Percentiles rank a stretch among this genome's conserved stretches.
These are phyloP conservation scores for Barnettozyma botsteinii DNA, from an alignment of 805 yeast species.

Conservation along the genomic window DNA sequence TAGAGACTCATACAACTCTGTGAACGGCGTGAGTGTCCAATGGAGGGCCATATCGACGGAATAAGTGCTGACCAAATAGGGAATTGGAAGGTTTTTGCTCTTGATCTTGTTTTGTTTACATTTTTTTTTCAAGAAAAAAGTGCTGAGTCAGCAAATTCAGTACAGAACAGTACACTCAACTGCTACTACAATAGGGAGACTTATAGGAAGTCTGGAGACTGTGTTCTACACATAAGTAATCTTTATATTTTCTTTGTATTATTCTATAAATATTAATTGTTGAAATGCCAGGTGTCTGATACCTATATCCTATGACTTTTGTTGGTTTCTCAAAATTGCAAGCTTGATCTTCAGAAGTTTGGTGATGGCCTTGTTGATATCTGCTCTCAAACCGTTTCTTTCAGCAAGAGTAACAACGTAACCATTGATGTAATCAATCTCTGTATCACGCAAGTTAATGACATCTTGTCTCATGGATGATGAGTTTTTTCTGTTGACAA, in stretches of 20 bases:
- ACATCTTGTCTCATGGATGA: constrained; percentile 53
- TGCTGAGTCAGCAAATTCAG: background rate
- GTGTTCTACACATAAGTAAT: no score
- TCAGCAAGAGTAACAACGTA: constrained; percentile 56
- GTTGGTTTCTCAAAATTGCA: constrained; percentile 16
- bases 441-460: constrained; percentile 50
- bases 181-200: no score
- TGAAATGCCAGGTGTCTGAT: no score
- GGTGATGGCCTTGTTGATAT: constrained; percentile 29
- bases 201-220: no score
- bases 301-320: no score
- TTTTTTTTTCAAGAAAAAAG: constrained; percentile 1
- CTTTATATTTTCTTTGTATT: no score
- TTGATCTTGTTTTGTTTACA: constrained; percentile 8
- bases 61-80: background rate
- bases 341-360: constrained; percentile 32
- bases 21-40: constrained; percentile 20
- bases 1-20: constrained; percentile 15
- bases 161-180: no score
- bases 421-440: constrained; percentile 81
- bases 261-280: no score
- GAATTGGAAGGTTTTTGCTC: background rate
- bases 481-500: constrained; percentile 48
- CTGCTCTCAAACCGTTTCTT: constrained; percentile 30
- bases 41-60: constrained; percentile 14